Conservation (phyloP, 148 eudicot genomes). For the Rheum nobile region DNA sequence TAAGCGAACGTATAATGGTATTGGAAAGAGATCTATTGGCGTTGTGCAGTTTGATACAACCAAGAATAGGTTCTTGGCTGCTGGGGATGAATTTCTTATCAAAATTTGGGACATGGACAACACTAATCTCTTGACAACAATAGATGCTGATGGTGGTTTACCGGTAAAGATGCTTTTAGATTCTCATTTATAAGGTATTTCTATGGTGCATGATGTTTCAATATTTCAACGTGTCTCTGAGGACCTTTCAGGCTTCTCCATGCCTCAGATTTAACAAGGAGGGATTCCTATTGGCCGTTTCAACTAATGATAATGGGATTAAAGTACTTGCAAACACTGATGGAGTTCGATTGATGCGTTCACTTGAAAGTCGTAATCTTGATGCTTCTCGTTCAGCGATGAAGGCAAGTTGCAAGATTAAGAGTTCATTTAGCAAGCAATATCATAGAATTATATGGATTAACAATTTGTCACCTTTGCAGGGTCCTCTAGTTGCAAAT, state of each 20-base stretch:
- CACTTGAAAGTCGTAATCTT: conserved; percentile 18
- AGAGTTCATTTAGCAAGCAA: not conserved
- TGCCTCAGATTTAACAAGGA: conserved; percentile 49
- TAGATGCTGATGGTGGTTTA: conserved; percentile 60
- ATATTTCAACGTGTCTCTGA: not conserved
- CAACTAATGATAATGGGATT: conserved; percentile 51
- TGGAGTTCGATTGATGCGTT: conserved; percentile 27
- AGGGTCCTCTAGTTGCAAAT: conserved; percentile 8
- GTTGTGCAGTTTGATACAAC: conserved; percentile 61
- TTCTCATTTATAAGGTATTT: not conserved
- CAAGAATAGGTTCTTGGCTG: conserved; percentile 47
- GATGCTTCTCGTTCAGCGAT: conserved; percentile 23
- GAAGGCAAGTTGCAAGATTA: conserved; percentile 21
- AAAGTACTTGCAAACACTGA: conserved; percentile 48
- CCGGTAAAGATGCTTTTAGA: conserved; percentile 30
- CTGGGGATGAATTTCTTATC: conserved; percentile 50
- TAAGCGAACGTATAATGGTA: conserved; percentile 45
- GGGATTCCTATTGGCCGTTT: conserved; percentile 48
- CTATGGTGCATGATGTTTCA: not conserved
- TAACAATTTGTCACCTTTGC: not conserved
- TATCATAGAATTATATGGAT: not conserved
- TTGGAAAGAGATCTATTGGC: conserved; percentile 48
- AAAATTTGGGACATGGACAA: conserved; percentile 73
- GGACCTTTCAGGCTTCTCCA: conserved; percentile 43
- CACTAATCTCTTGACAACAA: conserved; percentile 27